Conservation (phyloP, 1,139 yeast species). For the Saccharomycopsis hybrid region DNA sequence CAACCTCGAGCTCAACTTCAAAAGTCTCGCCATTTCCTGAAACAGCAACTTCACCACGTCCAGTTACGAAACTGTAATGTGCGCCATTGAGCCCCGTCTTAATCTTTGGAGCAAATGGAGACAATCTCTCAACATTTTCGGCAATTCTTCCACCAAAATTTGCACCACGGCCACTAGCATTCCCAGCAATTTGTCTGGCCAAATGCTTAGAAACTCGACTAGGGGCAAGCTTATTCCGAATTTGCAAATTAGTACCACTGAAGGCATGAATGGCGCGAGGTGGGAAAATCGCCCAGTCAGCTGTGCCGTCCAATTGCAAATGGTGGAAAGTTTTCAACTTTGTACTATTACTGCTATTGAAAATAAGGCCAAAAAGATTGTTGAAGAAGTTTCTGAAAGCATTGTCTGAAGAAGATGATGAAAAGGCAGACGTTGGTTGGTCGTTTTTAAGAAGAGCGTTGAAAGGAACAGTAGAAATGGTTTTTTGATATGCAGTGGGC, state of each 20-base stretch:
- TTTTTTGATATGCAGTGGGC: slow-evolving; percentile 36
- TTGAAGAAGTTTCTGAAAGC: not conserved
- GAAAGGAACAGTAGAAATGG: slow-evolving; percentile 40
- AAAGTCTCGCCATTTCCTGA: slow-evolving; percentile 53
- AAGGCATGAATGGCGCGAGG: slow-evolving; percentile 43
- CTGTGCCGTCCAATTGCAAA: slow-evolving; percentile 46
- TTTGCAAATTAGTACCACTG: slow-evolving; percentile 43
- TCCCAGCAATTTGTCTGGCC: slow-evolving; percentile 25
- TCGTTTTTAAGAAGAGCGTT: slow-evolving; percentile 7
- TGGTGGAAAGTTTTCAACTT: slow-evolving; percentile 35
- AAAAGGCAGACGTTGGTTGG: too few relatives aligned
- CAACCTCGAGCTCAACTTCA: slow-evolving; percentile 38
- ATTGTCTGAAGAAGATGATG: not conserved
- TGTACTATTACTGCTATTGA: not conserved
- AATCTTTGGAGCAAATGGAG: not conserved
- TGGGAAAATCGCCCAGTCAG: slow-evolving; percentile 56
- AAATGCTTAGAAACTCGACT: slow-evolving; percentile 33
- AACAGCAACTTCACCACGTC: slow-evolving; percentile 54
- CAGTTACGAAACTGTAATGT: slow-evolving; percentile 46
- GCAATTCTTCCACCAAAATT: not conserved
- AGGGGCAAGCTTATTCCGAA: slow-evolving; percentile 38
- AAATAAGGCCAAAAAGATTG: not conserved
- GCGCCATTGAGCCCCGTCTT: slow-evolving; percentile 22
- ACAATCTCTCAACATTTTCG: not conserved
- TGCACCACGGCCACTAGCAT: too few relatives aligned